phyloP scores from a whole-genome alignment of 352 stramenopile species.

The Blastocystis sp. region DNA sequence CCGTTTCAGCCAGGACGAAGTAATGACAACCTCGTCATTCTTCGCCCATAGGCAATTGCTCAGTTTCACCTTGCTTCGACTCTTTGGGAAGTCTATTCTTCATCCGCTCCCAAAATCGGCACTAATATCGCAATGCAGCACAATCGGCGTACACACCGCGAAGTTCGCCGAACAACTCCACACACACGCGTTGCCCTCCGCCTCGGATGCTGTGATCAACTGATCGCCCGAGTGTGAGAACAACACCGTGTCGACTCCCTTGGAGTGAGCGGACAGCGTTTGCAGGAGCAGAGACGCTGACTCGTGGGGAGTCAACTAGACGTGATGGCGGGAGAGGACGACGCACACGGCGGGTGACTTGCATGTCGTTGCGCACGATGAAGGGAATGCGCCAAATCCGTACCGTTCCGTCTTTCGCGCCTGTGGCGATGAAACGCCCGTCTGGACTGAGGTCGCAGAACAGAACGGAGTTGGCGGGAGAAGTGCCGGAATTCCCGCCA shows the following conservation, averaged over 20 bases:
- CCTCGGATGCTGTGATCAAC: conserved; percentile 46
- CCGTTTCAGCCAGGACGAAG: conserved; percentile 58
- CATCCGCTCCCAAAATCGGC: neutral
- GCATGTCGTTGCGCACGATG: neutral
- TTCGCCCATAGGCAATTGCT: conserved; percentile 44
- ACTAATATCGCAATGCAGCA: conserved; percentile 65
- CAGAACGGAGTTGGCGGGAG: conserved; percentile 16
- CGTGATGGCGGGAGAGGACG: neutral
- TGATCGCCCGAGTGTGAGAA: conserved; percentile 32
- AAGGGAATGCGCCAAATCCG: conserved; percentile 29
- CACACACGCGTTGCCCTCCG: conserved; percentile 48
- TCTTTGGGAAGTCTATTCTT: conserved; percentile 46
- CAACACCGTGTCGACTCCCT: conserved; percentile 39
- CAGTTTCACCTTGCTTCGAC: conserved; percentile 47
- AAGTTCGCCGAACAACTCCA: conserved; percentile 4
- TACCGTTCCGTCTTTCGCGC: neutral
- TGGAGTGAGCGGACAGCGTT: conserved; percentile 7
- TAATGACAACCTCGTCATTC: conserved; percentile 29
- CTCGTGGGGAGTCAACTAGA: neutral
- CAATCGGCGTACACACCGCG: neutral
- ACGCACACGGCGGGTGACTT: neutral
- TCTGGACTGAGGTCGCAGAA: conserved; percentile 29
- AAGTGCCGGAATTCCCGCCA: too few relatives aligned
- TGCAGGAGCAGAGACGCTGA: neutral
- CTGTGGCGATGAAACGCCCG: conserved; percentile 16